Evolutionary conservation across 1,284 basidiomycete species (phyloP).

Genomic region (Pyrrhoderma lamaoense): DNA sequence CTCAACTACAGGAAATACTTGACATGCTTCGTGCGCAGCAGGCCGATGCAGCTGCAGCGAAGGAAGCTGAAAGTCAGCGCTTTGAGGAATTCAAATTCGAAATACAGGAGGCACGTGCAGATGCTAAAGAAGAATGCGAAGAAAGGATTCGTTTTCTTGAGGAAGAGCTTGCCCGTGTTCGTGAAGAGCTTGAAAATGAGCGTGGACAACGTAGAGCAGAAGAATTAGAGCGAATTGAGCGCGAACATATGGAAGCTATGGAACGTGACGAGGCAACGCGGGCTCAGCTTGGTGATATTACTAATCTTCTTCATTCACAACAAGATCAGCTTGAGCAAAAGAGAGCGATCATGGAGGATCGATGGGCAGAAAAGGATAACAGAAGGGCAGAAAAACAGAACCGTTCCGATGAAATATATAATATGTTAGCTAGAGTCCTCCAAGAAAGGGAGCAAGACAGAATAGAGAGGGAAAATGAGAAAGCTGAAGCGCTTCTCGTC

Average conservation of each 20-base stretch:
- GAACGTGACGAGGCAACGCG: slow-evolving; percentile 54
- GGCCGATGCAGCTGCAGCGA: slow-evolving; percentile 50
- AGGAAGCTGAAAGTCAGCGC: slow-evolving; percentile 44
- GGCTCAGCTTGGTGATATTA: slow-evolving; percentile 57
- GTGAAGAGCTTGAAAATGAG: slow-evolving; percentile 49
- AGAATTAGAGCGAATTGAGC: slow-evolving; percentile 27
- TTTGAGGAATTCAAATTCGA: slow-evolving; percentile 36
- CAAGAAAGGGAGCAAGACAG: slow-evolving; percentile 46
- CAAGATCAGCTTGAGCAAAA: slow-evolving; percentile 49
- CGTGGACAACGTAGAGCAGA: slow-evolving; percentile 47
- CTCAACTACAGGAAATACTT: slow-evolving; percentile 48
- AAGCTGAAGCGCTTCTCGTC: slow-evolving; percentile 39
- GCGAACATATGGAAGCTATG: slow-evolving; percentile 39
- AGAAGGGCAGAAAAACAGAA: slow-evolving; percentile 49
- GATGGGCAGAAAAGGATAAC: slow-evolving; percentile 49
- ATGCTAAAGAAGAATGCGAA: slow-evolving; percentile 45
- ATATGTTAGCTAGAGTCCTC: slow-evolving; percentile 50
- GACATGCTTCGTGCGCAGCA: slow-evolving; percentile 52
- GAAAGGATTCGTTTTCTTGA: slow-evolving; percentile 51
- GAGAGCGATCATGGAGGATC: slow-evolving; percentile 46
- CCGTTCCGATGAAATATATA: slow-evolving; percentile 43
- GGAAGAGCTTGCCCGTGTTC: slow-evolving; percentile 50
- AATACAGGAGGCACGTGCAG: slow-evolving; percentile 31
- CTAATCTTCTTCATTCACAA: slow-evolving; percentile 59
- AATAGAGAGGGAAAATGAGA: slow-evolving; percentile 41